Conservation (phyloP, 2,329 filamentous ascomycete species). For the Fusarium sp. region DNA sequence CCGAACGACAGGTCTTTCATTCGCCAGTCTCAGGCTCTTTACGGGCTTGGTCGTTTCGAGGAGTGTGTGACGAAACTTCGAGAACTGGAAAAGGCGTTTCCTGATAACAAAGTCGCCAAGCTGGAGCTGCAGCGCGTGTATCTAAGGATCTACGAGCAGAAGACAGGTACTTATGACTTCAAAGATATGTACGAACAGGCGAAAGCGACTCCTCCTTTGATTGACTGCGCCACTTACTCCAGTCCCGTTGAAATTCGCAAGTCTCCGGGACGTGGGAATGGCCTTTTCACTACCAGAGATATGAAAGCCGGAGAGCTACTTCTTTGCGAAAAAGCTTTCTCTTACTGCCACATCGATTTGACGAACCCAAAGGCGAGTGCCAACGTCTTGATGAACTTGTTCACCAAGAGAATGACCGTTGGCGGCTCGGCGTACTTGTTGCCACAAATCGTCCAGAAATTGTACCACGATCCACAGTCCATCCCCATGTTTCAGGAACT, state of each 20-base stretch:
- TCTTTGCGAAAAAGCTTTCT: constrained; percentile 11
- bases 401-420: constrained; percentile 1
- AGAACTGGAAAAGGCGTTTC: neutral
- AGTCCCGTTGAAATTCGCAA: neutral
- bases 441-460: neutral
- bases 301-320: neutral
- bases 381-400: constrained; percentile 6
- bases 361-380: neutral
- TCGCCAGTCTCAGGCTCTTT: constrained; percentile 60
- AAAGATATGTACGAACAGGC: constrained; percentile 7
- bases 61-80: constrained; percentile 45
- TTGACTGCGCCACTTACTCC: constrained; percentile 7
- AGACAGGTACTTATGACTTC: neutral
- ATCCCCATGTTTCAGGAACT: constrained; percentile 1
- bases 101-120: neutral
- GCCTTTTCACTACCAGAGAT: constrained; percentile 4
- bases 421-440: constrained; percentile 5
- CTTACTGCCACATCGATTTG: neutral
- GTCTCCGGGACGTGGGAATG: constrained; percentile 3
- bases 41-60: constrained; percentile 56
- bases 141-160: neutral
- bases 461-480: neutral
- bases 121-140: neutral
- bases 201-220: neutral
- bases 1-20: constrained; percentile 60